Base-by-base conservation (phyloP, 257 asterid genomes). In the Perilla frutescens region DNA sequence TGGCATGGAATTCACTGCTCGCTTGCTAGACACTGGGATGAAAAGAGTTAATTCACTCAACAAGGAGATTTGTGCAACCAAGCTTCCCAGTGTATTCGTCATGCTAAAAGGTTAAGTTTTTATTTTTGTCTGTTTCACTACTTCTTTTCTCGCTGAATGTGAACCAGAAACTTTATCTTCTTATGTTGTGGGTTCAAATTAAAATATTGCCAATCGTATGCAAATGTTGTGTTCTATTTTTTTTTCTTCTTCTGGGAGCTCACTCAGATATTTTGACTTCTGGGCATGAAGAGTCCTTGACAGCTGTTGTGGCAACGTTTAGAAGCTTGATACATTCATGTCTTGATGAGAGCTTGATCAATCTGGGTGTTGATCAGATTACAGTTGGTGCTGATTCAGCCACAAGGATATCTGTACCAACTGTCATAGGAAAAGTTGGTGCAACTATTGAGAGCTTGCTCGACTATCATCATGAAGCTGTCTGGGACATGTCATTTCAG, bases 401-500 rank as follows among this genome's bases (percentile, higher is more conserved):
- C 56, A 47, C 87, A 71, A 86, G 91, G 84, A 83, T 77, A 82
- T 83, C 87, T 34, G 88, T 80, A 44, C 97, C 97, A 70, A 87
- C 98, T 40, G 80, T 90, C 75, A 86, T 95, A 41, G 97, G 86
- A 66, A 95, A 90, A 85, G 62, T 92, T 37, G 92, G 98, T 80
- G 96, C 84, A 54, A 86, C 85, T 61, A 79, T 89, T 77, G 97
- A 85, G 74, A 88, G 99, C 85, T 79, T 95, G 81, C 92, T 95
- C 47, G 84, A 83, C 71, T 90, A 95, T 84, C 93, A 81, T 41
- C 87, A 79, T 77, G 90, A 84, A 79, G 84, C 90, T 14, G 95
- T 87, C 57, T 90, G 96, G 99, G 96, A 90, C 74, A 78, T 78
- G 87, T 86, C 99, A 7, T 90, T 95, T 74, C 92, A 87, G 87